Conservation (phyloP, 176 grass and related monocot species). For the Tuctoria greenei region DNA sequence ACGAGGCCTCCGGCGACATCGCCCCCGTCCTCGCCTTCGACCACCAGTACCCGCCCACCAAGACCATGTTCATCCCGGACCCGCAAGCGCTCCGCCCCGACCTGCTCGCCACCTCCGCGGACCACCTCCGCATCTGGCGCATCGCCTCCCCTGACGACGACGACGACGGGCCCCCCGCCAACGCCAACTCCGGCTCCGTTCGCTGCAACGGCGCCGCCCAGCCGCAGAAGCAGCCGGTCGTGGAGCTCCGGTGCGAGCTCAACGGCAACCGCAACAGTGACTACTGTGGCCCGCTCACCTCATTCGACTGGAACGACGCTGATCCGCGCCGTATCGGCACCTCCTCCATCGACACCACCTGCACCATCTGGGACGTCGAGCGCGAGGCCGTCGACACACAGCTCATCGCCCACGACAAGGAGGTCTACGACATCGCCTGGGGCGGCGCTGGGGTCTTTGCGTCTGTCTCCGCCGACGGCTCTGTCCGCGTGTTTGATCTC, state of each 20-base stretch:
- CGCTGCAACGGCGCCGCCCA: slow-evolving; percentile 37
- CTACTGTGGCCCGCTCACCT: slow-evolving; percentile 90
- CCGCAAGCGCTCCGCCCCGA: slow-evolving; percentile 83
- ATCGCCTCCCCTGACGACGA: slow-evolving; percentile 49
- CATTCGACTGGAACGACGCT: slow-evolving; percentile 97
- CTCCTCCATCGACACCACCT: slow-evolving; percentile 89
- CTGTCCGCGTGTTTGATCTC: slow-evolving; percentile 94
- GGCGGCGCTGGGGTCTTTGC: slow-evolving; percentile 48
- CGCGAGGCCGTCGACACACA: slow-evolving; percentile 93
- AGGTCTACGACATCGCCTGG: slow-evolving; percentile 98
- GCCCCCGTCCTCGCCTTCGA: slow-evolving; percentile 89
- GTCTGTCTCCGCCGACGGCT: slow-evolving; percentile 82
- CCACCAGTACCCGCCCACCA: slow-evolving; percentile 92
- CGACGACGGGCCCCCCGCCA: neutral
- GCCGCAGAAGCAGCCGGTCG: slow-evolving; percentile 21
- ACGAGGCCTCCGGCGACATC: slow-evolving; percentile 91
- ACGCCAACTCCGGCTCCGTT: slow-evolving; percentile 27
- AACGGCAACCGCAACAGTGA: slow-evolving; percentile 97
- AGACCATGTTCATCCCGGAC: slow-evolving; percentile 94
- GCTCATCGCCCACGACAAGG: slow-evolving; percentile 99
- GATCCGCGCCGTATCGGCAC: slow-evolving; percentile 92
- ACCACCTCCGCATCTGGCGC: slow-evolving; percentile 98
- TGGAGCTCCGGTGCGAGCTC: slow-evolving; percentile 71
- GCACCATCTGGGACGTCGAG: slow-evolving; percentile 97
- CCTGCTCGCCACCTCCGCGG: slow-evolving; percentile 96